Percentiles rank a stretch among this genome's conserved stretches.
Conservation (phyloP, 2,329 filamentous ascomycete genomes). For the Colletotrichum filicis region DNA sequence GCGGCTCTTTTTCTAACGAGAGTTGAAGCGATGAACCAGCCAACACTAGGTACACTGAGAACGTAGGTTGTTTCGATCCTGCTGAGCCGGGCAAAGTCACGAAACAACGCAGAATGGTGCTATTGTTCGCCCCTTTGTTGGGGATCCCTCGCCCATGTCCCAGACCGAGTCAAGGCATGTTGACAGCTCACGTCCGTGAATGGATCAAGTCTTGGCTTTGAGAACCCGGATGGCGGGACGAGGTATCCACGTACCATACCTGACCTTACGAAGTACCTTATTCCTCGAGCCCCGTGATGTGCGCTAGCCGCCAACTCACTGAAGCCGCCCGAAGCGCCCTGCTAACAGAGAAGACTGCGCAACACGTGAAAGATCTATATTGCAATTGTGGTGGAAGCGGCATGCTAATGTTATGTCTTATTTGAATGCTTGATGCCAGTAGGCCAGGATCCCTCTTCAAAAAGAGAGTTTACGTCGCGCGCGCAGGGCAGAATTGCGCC, state of each 20-base stretch:
- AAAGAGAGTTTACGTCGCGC: constrained; percentile 9
- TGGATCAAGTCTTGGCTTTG: constrained; percentile 20
- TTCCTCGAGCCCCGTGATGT: constrained; percentile 17
- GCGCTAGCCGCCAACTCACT: constrained; percentile 66
- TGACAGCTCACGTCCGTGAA: constrained; percentile 11
- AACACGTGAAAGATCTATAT: constrained; percentile 15
- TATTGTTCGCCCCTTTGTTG: constrained; percentile 7
- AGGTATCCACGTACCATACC: constrained; percentile 17
- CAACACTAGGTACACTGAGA: neutral
- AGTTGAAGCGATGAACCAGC: neutral
- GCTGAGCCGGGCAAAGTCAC: neutral
- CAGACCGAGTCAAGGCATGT: constrained; percentile 24
- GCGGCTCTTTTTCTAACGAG: constrained; percentile 8
- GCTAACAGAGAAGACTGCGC: constrained; percentile 8
- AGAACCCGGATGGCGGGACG: constrained; percentile 27
- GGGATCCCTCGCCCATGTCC: neutral
- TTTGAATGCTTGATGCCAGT: neutral
- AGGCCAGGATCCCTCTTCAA: neutral
- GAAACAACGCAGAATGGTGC: neutral
- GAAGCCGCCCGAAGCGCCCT: constrained; percentile 87
- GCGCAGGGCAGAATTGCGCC: neutral
- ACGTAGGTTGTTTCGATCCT: neutral
- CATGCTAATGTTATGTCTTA: constrained; percentile 1
- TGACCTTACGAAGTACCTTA: too few species aligned
- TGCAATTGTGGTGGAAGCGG: neutral